These are phyloP conservation scores for Panicum hallii DNA, from an alignment of 202 grass and related monocot species.

Conservation along the genomic window DNA sequence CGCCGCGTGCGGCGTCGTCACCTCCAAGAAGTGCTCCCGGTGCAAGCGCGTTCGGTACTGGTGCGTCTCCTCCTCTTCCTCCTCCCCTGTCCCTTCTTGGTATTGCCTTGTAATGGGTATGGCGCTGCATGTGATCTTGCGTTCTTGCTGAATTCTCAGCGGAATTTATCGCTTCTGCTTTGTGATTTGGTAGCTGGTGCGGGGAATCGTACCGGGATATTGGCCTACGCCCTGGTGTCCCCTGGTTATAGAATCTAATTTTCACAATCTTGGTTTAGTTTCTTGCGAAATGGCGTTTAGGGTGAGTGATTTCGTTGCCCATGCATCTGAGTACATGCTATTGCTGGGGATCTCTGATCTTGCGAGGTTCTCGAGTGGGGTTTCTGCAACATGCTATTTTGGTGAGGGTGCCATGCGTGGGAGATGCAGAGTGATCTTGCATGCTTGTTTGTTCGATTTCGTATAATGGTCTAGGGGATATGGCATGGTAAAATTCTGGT, in stretches of 20 bases:
- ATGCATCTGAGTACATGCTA: not conserved
- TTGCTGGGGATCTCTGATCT: not conserved
- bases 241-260: not conserved
- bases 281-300: slow-evolving; percentile 30
- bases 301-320: not conserved
- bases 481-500: not conserved
- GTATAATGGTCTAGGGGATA: not conserved
- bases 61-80: slow-evolving; percentile 44
- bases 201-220: slow-evolving; percentile 10
- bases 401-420: not conserved
- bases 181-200: slow-evolving; percentile 20
- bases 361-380: not conserved
- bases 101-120: not conserved
- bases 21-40: slow-evolving; percentile 72
- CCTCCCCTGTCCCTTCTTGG: not conserved
- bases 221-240: not conserved
- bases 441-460: not conserved
- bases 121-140: slow-evolving; percentile 35
- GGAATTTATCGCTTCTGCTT: slow-evolving; percentile 6
- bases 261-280: slow-evolving; percentile 27
- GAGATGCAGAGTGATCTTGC: not conserved
- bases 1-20: slow-evolving; percentile 57
- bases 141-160: slow-evolving; percentile 10
- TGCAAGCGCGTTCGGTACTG: slow-evolving; percentile 93
- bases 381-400: slow-evolving; percentile 19